Percentiles rank a stretch among this genome's conserved stretches.
Evolutionary conservation across 441 rosid species (phyloP).

Genomic region (Adansonia gregorii): DNA sequence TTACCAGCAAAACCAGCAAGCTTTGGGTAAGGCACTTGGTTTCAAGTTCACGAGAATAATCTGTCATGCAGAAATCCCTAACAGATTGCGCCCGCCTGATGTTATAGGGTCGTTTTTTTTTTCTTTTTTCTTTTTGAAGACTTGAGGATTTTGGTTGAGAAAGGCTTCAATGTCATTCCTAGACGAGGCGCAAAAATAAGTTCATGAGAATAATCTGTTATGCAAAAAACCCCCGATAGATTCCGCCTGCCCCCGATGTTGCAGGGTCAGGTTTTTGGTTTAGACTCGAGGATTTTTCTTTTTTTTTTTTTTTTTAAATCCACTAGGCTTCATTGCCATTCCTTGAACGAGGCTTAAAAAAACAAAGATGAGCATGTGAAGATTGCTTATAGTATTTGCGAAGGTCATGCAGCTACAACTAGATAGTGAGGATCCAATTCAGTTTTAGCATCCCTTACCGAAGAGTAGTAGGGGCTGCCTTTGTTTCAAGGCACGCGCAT

Average conservation of each 20-base stretch:
- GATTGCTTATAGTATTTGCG: background rate
- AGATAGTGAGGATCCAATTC: background rate
- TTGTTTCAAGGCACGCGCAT: background rate
- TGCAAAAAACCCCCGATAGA: background rate
- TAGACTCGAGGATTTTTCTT: background rate
- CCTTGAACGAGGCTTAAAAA: background rate
- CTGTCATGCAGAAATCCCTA: background rate
- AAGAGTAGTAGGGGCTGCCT: background rate
- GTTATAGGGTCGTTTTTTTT: background rate
- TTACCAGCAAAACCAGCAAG: background rate
- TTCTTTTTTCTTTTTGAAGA: too few relatives aligned
- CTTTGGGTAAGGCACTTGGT: background rate
- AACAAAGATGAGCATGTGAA: background rate
- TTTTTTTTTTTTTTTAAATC: background rate
- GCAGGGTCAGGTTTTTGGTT: background rate
- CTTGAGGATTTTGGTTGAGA: too few relatives aligned
- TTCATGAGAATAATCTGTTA: background rate
- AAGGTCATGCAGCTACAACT: background rate
- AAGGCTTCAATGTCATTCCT: too few relatives aligned
- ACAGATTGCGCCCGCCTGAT: background rate
- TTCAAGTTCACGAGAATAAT: background rate
- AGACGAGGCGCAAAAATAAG: background rate
- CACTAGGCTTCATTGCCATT: background rate
- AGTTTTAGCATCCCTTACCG: background rate
- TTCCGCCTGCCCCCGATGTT: background rate